A percentile compares a stretch with the other conserved stretches of the same genome.
phyloP scores from a whole-genome alignment of 1,139 yeast genomes.

The Starmera stellimalicola region DNA sequence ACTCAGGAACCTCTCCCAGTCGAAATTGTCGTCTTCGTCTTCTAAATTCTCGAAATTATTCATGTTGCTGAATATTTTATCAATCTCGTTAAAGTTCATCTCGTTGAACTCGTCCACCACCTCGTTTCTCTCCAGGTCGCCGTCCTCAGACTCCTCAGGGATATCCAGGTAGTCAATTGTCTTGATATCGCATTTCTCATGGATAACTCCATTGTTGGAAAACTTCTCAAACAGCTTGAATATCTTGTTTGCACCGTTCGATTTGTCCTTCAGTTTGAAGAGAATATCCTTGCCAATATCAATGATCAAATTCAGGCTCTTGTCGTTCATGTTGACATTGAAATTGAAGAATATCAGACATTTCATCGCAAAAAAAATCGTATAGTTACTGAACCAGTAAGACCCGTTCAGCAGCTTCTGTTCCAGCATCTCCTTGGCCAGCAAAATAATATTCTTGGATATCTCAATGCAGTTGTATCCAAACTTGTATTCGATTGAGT shows the following conservation, averaged over 20 bases:
- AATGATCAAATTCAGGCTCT: conserved; percentile 54
- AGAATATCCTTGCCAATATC: conserved; percentile 65
- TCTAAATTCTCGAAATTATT: no score
- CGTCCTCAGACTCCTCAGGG: no score
- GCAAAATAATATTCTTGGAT: conserved; percentile 67
- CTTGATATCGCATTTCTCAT: not conserved
- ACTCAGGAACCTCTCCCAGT: not conserved
- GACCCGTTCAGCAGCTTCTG: conserved; percentile 67
- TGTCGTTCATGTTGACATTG: conserved; percentile 43
- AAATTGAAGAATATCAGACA: conserved; percentile 70
- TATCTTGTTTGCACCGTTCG: conserved; percentile 65
- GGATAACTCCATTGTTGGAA: not conserved
- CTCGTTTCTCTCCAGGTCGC: no score
- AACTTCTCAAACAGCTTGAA: conserved; percentile 43
- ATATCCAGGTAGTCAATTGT: not conserved
- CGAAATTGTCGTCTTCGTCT: not conserved
- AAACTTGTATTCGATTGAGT: conserved; percentile 36
- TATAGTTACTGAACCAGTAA: conserved; percentile 84
- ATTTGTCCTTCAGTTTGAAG: conserved; percentile 53
- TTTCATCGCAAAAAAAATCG: conserved; percentile 79
- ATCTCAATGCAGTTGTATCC: conserved; percentile 78
- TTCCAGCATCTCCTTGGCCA: conserved; percentile 69
- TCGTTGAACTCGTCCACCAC: no score
- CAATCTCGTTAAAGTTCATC: no score
- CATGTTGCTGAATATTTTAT: no score